Evolutionary conservation across 495 filamentous ascomycete species (phyloP).

Genomic region (Lepidopterella palustris): DNA sequence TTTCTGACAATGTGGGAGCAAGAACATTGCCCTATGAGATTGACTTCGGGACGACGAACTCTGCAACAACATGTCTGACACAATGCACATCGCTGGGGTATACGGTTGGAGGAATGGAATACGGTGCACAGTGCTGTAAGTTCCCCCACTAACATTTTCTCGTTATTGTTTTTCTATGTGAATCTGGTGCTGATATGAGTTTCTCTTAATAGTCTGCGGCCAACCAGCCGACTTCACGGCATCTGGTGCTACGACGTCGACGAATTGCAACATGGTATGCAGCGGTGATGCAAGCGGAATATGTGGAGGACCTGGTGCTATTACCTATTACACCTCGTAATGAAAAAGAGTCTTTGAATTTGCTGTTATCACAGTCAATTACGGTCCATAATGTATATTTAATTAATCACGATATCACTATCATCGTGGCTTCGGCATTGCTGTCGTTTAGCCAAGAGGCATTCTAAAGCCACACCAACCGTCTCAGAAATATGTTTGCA

Average conservation of each 20-base stretch:
- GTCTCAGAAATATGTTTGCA: too few relatives aligned
- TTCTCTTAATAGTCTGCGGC: neutral
- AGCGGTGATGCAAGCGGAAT: neutral
- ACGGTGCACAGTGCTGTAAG: conserved; percentile 5
- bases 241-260: neutral
- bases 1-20: neutral
- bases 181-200: neutral
- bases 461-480: too few relatives aligned
- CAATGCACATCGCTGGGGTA: conserved; percentile 7
- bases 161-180: neutral
- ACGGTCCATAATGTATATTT: too few relatives aligned
- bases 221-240: neutral
- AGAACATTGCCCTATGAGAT: conserved; percentile 6
- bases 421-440: too few relatives aligned
- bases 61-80: neutral
- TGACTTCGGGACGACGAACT: conserved; percentile 2
- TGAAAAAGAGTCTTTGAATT: too few relatives aligned
- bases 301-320: neutral
- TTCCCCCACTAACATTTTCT: neutral
- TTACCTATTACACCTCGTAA: neutral
- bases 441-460: too few relatives aligned
- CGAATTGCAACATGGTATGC: neutral
- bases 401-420: too few relatives aligned
- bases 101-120: conserved; percentile 5
- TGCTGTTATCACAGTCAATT: too few relatives aligned